Conservation (phyloP, 352 stramenopile genomes). For the Globisporangium ultimum region DNA sequence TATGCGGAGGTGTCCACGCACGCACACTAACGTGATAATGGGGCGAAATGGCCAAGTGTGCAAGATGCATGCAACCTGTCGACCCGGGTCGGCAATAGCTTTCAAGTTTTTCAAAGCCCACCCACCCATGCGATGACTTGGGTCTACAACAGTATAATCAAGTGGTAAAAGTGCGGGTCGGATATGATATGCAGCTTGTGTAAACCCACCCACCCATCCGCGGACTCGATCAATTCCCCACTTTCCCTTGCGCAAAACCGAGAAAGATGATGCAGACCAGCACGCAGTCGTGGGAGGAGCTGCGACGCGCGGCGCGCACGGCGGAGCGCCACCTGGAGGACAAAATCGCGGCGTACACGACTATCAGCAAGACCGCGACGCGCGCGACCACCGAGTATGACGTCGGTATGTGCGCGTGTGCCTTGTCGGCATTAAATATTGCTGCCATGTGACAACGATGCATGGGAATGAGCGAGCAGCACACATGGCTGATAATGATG, state of each 20-base stretch:
- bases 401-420: conserved; percentile 38
- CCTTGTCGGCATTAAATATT: background rate
- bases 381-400: conserved; percentile 45
- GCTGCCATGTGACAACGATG: background rate
- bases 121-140: too few relatives aligned
- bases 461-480: background rate
- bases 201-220: background rate
- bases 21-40: too few relatives aligned
- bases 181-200: too few relatives aligned
- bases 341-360: conserved; percentile 71
- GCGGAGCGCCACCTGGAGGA: conserved; percentile 80
- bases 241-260: background rate
- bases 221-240: background rate
- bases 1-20: too few relatives aligned
- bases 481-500: background rate
- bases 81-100: too few relatives aligned
- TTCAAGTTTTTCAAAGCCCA: too few relatives aligned
- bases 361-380: conserved; percentile 46
- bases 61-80: too few relatives aligned
- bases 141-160: too few relatives aligned
- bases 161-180: too few relatives aligned
- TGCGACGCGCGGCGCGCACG: conserved; percentile 58
- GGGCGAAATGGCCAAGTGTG: too few relatives aligned
- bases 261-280: conserved; percentile 55
- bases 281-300: conserved; percentile 67